Base-by-base conservation (phyloP, 106 monocot genomes). In the Allium fistulosum region DNA sequence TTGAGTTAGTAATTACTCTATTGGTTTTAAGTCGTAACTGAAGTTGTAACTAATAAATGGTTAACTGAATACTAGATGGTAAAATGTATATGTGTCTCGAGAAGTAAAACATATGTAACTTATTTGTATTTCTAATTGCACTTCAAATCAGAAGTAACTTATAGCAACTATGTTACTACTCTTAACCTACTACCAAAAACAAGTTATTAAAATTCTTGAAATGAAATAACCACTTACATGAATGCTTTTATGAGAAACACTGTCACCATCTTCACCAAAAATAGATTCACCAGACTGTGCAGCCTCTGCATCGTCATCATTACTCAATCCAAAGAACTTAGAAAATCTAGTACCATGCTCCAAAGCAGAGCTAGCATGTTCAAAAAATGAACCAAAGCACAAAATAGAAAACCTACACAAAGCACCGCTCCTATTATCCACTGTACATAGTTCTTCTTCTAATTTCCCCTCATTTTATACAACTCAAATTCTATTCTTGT, bases 301-400 rank as follows among this genome's bases (percentile, higher is more conserved):
- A 67, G 28, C 49, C 9, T 90, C 94, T 22, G 61, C 78, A 75
- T 78, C 75, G 48, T 87, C 87, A 60, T 86, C 83, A 46, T 28
- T 76, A 49, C 77, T 72, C 84, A 86, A 90, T 4, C 86, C 84
- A 49, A 87, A 60, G 12, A 89, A 80, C 28, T 84, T 79, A 17
- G 89, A 76, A 8, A 89, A 81, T 62, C 68, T 87, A 57, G 74
- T 84, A 49, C 87, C 84, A 67, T 82, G 80, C 69, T 94, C 90
- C 16, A 90, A 74, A 1, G 87, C 85, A 52, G 81, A 69, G 15
- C 68, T 76, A 61, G 65, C 62, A 56, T 37, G 72, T 46, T 81
- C 75, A 61, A 90, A 87, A 62, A 79, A 87, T 9, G 83, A 80
- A n/a, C 82, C 81, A 71, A 73, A 82, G 59, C 82, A 87, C 13